These are phyloP conservation scores for Phyllosticta ampelicida DNA, from an alignment of 2,329 filamentous ascomycete genomes.

Conservation along the genomic window DNA sequence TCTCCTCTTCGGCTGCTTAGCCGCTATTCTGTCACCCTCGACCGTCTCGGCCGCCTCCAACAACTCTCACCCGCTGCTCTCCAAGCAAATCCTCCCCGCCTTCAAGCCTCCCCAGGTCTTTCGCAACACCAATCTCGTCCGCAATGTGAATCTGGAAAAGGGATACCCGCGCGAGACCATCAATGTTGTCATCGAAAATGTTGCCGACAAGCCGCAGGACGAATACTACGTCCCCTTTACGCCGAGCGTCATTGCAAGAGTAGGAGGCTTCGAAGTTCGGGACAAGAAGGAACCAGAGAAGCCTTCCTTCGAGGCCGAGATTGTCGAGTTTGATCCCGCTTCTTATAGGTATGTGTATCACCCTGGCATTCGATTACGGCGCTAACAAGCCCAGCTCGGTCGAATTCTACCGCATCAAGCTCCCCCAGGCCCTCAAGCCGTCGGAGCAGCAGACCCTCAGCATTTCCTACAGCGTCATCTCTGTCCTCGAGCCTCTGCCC, in stretches of 20 bases:
- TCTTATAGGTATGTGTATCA: constrained; percentile 35
- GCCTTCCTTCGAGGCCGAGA: constrained; percentile 57
- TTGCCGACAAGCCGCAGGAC: constrained; percentile 64
- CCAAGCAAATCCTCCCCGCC: constrained; percentile 36
- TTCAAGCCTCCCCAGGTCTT: constrained; percentile 87
- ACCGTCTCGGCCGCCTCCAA: constrained; percentile 49
- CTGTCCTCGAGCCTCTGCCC: constrained; percentile 70
- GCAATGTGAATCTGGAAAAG: constrained; percentile 87
- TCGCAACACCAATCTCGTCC: constrained; percentile 85
- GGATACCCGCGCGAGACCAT: constrained; percentile 80
- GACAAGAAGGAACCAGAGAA: constrained; percentile 72
- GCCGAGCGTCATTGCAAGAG: constrained; percentile 57
- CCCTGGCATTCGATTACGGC: background rate
- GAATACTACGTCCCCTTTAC: constrained; percentile 91
- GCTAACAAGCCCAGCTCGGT: constrained; percentile 28
- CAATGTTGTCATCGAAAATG: constrained; percentile 91
- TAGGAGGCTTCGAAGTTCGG: constrained; percentile 83
- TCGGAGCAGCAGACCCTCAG: constrained; percentile 73
- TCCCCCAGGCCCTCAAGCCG: constrained; percentile 65
- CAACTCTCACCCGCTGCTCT: constrained; percentile 46
- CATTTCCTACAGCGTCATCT: constrained; percentile 74
- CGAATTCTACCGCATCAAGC: constrained; percentile 72
- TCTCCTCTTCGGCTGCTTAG: constrained; percentile 31
- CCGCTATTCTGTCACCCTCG: constrained; percentile 43
- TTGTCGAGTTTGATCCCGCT: constrained; percentile 46